Percentiles rank a stretch among this genome's conserved stretches.
phyloP scores from a whole-genome alignment of 78 protist genomes.

The Goniomonas avonlea region DNA sequence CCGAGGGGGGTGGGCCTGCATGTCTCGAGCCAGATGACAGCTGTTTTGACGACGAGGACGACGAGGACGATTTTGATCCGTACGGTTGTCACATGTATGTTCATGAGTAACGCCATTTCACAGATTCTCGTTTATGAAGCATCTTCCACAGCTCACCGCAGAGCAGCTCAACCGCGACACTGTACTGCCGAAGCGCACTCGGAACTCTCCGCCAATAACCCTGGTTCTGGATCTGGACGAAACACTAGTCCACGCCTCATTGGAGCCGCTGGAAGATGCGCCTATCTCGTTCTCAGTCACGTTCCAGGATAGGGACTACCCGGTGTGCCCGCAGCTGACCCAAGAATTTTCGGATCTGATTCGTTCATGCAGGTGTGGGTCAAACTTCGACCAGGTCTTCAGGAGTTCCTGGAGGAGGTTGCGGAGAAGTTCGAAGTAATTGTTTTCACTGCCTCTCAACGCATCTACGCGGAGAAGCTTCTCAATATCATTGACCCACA shows the following conservation, averaged over 20 bases:
- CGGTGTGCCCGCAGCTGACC: too few species aligned
- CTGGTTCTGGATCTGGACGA: too few species aligned
- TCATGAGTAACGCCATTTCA: too few species aligned
- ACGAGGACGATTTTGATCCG: too few species aligned
- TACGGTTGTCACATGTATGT: too few species aligned
- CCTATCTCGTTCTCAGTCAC: neutral
- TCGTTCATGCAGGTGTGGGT: slow-evolving; percentile 25
- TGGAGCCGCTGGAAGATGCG: neutral
- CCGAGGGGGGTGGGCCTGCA: too few species aligned
- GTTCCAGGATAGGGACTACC: neutral
- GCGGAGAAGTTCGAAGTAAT: slow-evolving; percentile 61
- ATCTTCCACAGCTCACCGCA: too few species aligned
- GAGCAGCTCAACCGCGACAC: too few species aligned
- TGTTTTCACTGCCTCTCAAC: slow-evolving; percentile 82
- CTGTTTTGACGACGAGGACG: too few species aligned
- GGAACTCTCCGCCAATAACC: neutral
- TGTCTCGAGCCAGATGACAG: too few species aligned
- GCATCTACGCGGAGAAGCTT: slow-evolving; percentile 71
- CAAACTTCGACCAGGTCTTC: slow-evolving; percentile 11
- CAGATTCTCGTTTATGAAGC: too few species aligned
- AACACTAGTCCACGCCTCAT: slow-evolving; percentile 29
- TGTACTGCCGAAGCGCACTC: neutral
- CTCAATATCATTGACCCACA: slow-evolving; percentile 68
- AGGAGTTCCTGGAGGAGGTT: neutral
- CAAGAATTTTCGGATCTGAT: too few species aligned